Evolutionary conservation across 2,329 filamentous ascomycete genomes (phyloP), one percentile per base, ranked within the genome.

Genomic region (Chaetomiaceae sp.): DNA sequence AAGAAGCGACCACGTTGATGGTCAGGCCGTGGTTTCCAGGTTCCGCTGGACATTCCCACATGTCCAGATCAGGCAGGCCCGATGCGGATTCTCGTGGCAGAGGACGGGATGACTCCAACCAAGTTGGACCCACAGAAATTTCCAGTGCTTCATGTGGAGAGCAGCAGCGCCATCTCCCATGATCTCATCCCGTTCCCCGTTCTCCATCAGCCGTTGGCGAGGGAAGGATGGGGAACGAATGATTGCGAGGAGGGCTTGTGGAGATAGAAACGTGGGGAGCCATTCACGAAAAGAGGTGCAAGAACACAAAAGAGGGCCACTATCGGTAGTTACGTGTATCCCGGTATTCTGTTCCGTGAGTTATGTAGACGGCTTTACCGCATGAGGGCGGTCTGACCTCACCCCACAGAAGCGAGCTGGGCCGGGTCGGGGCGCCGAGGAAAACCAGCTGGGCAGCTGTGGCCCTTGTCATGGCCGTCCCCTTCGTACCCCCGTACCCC

Each of bases 341-440:
- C 8, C 18, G 16, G 34, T 20, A 18, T 36, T 10, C n/a, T n/a
- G n/a, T n/a, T n/a, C n/a, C n/a, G n/a, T n/a, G n/a, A n/a, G n/a
- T n/a, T n/a, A n/a, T 20, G 14, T 7, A 36, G 6, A 36, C 21
- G 27, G 20, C 29, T 16, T 43, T 29, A 21, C 43, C 50, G 16
- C 9, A 21, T 42, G 21, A n/a, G 51, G 51, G 18, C 27, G 30
- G 37, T 55, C 58, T 58, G 56, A 55, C 49, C 49, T 57, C 56
- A 60, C 56, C 30, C 48, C 51, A 56, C 54, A 57, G 51, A 54
- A 58, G 49, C 53, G 51, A 36, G 30, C 20, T 51, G 42, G 51
- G 50, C 32, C 29, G 33, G 42, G 30, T 51, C n/a, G 20, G 38
- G 48, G 32, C 20, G 43, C 30, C 29, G 30, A 25, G 44, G 23